Evolutionary conservation across 306 rosid species (phyloP).

Genomic region (Casuarina cunninghamiana): DNA sequence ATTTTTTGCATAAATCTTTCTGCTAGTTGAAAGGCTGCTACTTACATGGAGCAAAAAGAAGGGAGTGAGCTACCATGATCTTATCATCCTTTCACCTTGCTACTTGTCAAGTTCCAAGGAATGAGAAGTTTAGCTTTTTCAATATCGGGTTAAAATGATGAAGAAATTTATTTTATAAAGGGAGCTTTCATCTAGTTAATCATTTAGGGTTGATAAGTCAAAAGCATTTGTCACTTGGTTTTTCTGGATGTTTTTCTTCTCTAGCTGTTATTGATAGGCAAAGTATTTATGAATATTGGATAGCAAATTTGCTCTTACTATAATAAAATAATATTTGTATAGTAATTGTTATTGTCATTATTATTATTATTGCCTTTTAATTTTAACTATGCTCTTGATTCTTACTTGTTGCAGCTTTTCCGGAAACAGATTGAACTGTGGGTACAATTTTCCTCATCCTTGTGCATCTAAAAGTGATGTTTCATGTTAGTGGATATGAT

Average conservation of each 20-base stretch:
- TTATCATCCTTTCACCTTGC: neutral
- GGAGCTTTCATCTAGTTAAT: neutral
- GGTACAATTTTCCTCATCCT: slow-evolving; percentile 39
- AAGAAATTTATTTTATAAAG: neutral
- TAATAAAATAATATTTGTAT: neutral
- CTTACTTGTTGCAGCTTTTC: slow-evolving; percentile 68
- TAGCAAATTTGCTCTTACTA: neutral
- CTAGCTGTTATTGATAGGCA: neutral
- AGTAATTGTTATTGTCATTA: neutral
- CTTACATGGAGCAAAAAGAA: neutral
- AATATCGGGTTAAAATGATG: neutral
- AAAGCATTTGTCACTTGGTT: neutral
- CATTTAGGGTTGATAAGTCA: neutral
- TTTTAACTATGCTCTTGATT: slow-evolving; percentile 8
- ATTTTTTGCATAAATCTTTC: neutral
- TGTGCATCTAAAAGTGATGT: slow-evolving; percentile 53
- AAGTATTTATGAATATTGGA: neutral
- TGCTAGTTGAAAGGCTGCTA: neutral
- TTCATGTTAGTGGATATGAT: slow-evolving; percentile 57
- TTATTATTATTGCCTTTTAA: neutral
- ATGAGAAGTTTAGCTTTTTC: neutral
- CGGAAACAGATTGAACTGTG: slow-evolving; percentile 79
- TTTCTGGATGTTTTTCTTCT: neutral
- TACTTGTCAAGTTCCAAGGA: neutral
- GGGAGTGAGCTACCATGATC: neutral